Evolutionary conservation across 2,329 filamentous ascomycete genomes (phyloP), one percentile per base, ranked within the genome.

Genomic region (Fusarium sororula): DNA sequence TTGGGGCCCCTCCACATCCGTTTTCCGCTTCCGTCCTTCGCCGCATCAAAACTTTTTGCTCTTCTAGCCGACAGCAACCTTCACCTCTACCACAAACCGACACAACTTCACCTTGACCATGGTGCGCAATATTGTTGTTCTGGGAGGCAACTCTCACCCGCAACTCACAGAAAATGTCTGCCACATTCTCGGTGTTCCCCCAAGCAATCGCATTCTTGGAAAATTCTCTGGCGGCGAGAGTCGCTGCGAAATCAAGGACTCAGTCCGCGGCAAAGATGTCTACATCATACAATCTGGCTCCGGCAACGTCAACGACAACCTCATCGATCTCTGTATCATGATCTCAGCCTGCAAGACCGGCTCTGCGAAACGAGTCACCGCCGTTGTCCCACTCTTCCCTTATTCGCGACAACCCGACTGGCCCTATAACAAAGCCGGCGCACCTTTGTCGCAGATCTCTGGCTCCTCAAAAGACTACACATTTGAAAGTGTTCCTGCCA

Each of bases 161-260:
- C 88, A 93, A 80, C 90, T 98, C 76, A 93, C 94, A 75, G 92
- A 97, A 78, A 93, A 89, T 70, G 94, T 99, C 81, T 97, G 94
- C 88, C 93, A 93, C 78, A 92, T 94, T 77, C 92, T 99, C 68
- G 94, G 95, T 77, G 91, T 99, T 62, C 92, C 94, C n/a, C 87
- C 90, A 26, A 94, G 94, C 77, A 92, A 95, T 80, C 93, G 96
- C 77, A 91, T 95, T 70, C 90, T 98, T 56, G 90, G 88, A 81
- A 98, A 98, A 85, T 99, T 99, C 86, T 94, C 95, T 38, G 94
- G 96, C 59, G 96, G 96, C 76, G 96, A 98, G 86, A 97, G 94
- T 76, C 91, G 96, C 63, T 96, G 97, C 73, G 96, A 98, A 84
- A 97, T 99, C 80, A 90, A 95, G 82, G 96, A 99, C 84, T 98